Base-by-base conservation (phyloP, 768 basidiomycete genomes). In the Galerina marginata region DNA sequence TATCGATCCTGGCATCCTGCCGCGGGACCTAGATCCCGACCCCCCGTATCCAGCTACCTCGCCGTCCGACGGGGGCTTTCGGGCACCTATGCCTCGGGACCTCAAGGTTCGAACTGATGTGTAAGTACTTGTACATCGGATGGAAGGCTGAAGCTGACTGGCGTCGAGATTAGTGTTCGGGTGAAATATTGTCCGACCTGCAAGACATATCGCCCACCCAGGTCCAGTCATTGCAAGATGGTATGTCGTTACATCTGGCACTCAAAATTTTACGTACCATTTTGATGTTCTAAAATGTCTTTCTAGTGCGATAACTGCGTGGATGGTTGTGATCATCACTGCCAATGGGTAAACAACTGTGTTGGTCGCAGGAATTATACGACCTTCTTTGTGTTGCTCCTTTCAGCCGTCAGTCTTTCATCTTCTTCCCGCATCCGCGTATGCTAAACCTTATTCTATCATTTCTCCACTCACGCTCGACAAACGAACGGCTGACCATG, bases 151-250 rank as follows among this genome's bases (percentile, higher is more conserved):
- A 51, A 44, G n/a, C 15, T 42, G 16, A 53, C 33, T 64, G 33
- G 48, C 47, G 1, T 7, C 39, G n/a, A 23, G 58, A 61, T 20
- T 68, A 96, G 95, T 29, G 92, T 96, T 38, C 88, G 91, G 9
- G 90, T 94, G 57, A 97, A 96, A 75, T 98, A 94, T 67, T 99
- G 96, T 71, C 85, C 89, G 36, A 98, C 95, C 11, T 99, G 96
- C 75, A 85, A 86, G 67, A 94, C 86, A 2, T 99, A 98, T 71
- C 87, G 96, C 16, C 94, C 96, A 6, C 96, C 96, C 4, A 80
- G 96, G 63, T 91, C 95, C 16, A 96, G 93, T 69, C 96, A 99
- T 74, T 99, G 96, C 73, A 93, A 95, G 72, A 85, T 97, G 86
- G 94, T 93, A 66, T 69, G 82, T 73, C 9, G 11, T 39, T 33